A percentile compares a stretch with the other conserved stretches of the same genome.
Evolutionary conservation across 1,139 yeast genomes (phyloP).

Genomic region (Hemisphaericaspora subhashii): DNA sequence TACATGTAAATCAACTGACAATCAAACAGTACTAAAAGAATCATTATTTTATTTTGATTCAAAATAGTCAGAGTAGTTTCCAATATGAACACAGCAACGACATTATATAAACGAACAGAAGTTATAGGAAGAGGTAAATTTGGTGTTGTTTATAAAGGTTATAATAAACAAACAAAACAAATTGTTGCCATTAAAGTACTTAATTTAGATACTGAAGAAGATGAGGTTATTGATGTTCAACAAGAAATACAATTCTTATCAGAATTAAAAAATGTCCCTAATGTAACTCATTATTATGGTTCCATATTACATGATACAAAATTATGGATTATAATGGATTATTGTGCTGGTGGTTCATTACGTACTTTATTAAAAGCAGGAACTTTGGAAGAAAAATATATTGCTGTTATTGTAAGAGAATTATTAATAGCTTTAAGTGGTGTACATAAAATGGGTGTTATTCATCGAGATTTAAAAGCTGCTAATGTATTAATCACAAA

Average conservation of each 20-base stretch:
- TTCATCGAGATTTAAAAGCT: constrained; percentile 94
- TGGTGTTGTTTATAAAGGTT: constrained; percentile 92
- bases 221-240: constrained; percentile 93
- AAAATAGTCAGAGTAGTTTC: no score
- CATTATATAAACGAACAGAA: constrained; percentile 73
- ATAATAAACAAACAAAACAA: constrained; percentile 61
- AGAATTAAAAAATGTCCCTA: constrained; percentile 80
- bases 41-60: no score
- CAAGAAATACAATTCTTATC: constrained; percentile 87
- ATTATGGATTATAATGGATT: constrained; percentile 97
- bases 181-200: constrained; percentile 92
- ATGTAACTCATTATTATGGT: constrained; percentile 91
- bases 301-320: constrained; percentile 83
- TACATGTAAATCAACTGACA: no score
- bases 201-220: constrained; percentile 89
- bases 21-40: no score
- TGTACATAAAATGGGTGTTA: constrained; percentile 87
- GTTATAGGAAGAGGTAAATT: constrained; percentile 95
- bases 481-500: constrained; percentile 89
- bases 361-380: constrained; percentile 89
- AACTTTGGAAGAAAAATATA: constrained; percentile 77
- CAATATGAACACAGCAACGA: constrained; percentile 14
- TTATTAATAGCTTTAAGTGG: constrained; percentile 72
- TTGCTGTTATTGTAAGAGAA: constrained; percentile 82
- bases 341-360: constrained; percentile 95